These are phyloP conservation scores for Acacia concinna DNA, from an alignment of 331 rosid genomes.

Conservation along the genomic window DNA sequence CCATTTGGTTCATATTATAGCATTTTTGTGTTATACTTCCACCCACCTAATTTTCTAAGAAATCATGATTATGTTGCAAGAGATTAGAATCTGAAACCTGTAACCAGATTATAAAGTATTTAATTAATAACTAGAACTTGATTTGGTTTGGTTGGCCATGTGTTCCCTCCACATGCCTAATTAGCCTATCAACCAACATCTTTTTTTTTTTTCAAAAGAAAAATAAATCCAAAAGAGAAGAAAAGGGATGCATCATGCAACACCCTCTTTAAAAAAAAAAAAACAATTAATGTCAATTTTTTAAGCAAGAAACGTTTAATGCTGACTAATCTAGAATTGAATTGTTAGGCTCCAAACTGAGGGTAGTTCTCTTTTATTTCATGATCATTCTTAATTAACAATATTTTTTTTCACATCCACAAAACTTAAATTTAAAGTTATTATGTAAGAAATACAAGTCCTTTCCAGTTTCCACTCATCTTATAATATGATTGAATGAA, in stretches of 20 bases:
- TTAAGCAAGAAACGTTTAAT: conserved; percentile 28
- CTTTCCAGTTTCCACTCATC: neutral
- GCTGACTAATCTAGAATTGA: neutral
- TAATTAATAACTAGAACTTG: conserved; percentile 26
- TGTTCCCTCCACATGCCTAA: conserved; percentile 52
- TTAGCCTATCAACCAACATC: conserved; percentile 36
- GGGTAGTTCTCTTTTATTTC: neutral
- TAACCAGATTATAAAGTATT: neutral
- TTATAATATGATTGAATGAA: neutral
- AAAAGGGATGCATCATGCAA: neutral
- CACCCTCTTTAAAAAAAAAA: conserved; percentile 24
- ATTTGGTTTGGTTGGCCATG: conserved; percentile 64
- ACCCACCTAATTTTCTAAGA: neutral
- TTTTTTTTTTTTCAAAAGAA: neutral
- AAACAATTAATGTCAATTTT: conserved; percentile 14
- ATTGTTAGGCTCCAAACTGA: neutral
- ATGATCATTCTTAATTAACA: neutral
- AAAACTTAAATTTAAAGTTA: neutral
- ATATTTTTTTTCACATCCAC: neutral
- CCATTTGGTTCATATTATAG: neutral
- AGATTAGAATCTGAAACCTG: conserved; percentile 5
- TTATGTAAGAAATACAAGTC: neutral
- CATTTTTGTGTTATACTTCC: neutral
- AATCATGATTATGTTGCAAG: neutral
- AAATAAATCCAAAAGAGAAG: conserved; percentile 3